Evolutionary conservation across 225 moss, liverwort and hornwort species (phyloP).

Genomic region (Pseudoscleropodium purum): DNA sequence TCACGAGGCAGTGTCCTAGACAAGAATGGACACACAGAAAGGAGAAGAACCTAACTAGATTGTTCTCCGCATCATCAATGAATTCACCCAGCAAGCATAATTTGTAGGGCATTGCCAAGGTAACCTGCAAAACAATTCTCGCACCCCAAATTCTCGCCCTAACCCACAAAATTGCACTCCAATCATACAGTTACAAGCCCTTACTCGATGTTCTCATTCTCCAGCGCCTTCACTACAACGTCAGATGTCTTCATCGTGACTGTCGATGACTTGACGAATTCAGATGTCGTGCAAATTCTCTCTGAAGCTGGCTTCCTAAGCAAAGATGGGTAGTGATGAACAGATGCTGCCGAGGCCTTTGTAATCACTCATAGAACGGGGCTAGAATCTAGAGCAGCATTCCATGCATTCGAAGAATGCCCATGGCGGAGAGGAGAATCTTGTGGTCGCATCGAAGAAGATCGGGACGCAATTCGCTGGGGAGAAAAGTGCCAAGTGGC

Average conservation of each 20-base stretch:
- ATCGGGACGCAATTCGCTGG: not conserved
- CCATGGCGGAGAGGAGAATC: not conserved
- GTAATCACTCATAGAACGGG: not conserved
- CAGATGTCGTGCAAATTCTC: not conserved
- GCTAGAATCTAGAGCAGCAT: not conserved
- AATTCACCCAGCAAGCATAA: not conserved
- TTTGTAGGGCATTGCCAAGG: not conserved
- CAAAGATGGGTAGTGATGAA: not conserved
- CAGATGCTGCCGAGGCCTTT: not conserved
- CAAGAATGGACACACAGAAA: not conserved
- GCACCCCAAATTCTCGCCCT: not conserved
- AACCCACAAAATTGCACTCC: not conserved
- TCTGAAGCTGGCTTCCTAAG: not conserved
- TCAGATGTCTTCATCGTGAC: conserved; percentile 42
- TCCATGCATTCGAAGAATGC: not conserved
- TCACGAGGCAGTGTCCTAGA: too few relatives aligned
- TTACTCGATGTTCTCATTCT: conserved; percentile 41
- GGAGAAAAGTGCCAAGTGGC: not conserved
- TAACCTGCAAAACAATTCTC: not conserved
- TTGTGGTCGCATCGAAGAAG: not conserved
- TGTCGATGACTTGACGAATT: not conserved
- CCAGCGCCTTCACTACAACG: conserved; percentile 40
- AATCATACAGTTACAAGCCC: not conserved
- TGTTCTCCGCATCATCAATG: not conserved
- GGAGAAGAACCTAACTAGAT: not conserved